Percentiles rank a stretch among this genome's conserved stretches.
Conservation (phyloP, 2,329 filamentous ascomycete genomes). For the Ophiostoma sp. region DNA sequence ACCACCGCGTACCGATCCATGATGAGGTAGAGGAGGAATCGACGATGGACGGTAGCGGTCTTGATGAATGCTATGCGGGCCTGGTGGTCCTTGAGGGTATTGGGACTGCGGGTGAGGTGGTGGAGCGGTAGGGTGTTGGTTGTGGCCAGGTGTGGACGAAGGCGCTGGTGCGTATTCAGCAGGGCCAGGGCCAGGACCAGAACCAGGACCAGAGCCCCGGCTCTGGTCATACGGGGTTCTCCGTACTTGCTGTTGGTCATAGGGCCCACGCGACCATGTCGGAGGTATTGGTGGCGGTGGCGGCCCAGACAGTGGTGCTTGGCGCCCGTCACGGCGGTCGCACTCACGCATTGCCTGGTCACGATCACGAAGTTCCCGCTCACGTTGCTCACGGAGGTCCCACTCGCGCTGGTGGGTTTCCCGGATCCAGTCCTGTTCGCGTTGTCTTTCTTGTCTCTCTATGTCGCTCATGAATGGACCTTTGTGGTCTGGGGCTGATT, state of each 20-base stretch:
- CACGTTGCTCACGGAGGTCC: slow-evolving; percentile 31
- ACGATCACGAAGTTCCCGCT: slow-evolving; percentile 32
- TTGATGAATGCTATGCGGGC: slow-evolving; percentile 31
- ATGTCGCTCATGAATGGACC: slow-evolving; percentile 19
- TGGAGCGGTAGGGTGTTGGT: not conserved
- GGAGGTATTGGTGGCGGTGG: slow-evolving; percentile 34
- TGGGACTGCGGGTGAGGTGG: slow-evolving; percentile 33
- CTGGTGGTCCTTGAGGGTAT: slow-evolving; percentile 36
- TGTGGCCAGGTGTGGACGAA: slow-evolving; percentile 35
- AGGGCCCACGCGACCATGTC: slow-evolving; percentile 13
- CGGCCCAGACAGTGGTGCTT: slow-evolving; percentile 34
- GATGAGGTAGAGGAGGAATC: slow-evolving; percentile 34
- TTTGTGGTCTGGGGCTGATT: slow-evolving; percentile 26
- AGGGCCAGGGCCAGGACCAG: slow-evolving; percentile 32
- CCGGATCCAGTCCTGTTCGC: slow-evolving; percentile 26
- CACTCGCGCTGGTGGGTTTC: slow-evolving; percentile 33
- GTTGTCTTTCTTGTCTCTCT: slow-evolving; percentile 24
- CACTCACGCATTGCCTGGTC: slow-evolving; percentile 28
- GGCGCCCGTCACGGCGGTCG: slow-evolving; percentile 37
- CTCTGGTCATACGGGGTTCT: slow-evolving; percentile 40
- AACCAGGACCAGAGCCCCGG: slow-evolving; percentile 35
- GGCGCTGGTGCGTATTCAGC: slow-evolving; percentile 46
- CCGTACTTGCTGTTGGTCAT: slow-evolving; percentile 42
- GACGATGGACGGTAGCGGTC: slow-evolving; percentile 39
- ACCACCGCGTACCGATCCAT: slow-evolving; percentile 28